Percentiles rank a stretch among this genome's conserved stretches.
Conservation (phyloP, 768 basidiomycete species). For the Cyclocybe aegerita region DNA sequence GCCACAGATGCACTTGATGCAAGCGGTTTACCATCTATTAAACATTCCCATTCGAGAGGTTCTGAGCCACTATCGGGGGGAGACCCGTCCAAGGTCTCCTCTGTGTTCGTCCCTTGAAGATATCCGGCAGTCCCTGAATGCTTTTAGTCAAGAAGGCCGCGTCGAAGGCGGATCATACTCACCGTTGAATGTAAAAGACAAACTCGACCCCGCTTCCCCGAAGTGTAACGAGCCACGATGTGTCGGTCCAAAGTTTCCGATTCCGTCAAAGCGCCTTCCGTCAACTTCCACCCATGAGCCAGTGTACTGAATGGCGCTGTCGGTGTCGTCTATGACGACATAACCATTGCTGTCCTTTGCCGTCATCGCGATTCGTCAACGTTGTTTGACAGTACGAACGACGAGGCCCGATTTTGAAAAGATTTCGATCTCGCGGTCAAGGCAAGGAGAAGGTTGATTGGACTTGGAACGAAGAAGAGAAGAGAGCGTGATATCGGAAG, state of each 20-base stretch:
- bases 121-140: background rate
- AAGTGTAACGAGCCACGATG: background rate
- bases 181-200: background rate
- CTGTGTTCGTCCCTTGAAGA: background rate
- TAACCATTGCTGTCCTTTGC: no score
- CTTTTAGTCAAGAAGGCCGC: background rate
- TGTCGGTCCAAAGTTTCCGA: background rate
- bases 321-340: background rate
- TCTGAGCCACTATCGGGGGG: background rate
- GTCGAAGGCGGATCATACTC: background rate
- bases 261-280: background rate
- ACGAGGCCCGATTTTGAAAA: no score
- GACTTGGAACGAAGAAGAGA: no score
- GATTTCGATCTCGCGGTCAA: no score
- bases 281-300: background rate
- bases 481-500: no score
- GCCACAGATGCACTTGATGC: background rate
- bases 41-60: background rate
- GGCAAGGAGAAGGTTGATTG: no score
- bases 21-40: background rate
- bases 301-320: background rate
- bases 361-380: no score
- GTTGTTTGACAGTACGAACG: no score
- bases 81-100: background rate
- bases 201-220: background rate